A percentile compares a stretch with the other conserved stretches of the same genome.
Evolutionary conservation across 306 rosid genomes (phyloP).

Genomic region (Neltuma alba): DNA sequence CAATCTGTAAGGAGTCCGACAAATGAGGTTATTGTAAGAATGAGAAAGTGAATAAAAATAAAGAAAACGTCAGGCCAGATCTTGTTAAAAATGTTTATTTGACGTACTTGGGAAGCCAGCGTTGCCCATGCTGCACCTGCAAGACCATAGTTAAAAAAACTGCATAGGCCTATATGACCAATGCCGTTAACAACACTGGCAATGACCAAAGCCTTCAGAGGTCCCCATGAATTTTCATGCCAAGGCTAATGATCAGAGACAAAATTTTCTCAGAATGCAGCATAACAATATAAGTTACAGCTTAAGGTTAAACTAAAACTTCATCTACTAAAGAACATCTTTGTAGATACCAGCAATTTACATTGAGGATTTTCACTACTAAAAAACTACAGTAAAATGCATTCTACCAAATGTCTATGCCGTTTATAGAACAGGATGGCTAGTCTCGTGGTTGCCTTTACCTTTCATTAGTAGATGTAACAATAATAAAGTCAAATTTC

Average conservation of each 20-base stretch:
- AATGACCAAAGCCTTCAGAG: constrained; percentile 72
- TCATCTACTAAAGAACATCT: not conserved
- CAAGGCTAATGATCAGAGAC: constrained; percentile 57
- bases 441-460: not conserved
- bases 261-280: constrained; percentile 4
- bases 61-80: not conserved
- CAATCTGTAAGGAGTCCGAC: constrained; percentile 52
- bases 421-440: not conserved
- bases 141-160: constrained; percentile 62
- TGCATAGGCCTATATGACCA: constrained; percentile 73
- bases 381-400: not conserved
- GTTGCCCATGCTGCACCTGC: constrained; percentile 94
- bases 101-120: constrained; percentile 69
- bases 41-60: not conserved
- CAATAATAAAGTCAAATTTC: not conserved
- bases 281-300: not conserved
- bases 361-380: not conserved
- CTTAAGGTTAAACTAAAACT: not conserved
- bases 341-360: not conserved
- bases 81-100: constrained; percentile 3
- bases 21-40: constrained; percentile 9
- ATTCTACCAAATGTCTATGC: not conserved
- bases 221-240: constrained; percentile 95
- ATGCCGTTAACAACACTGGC: constrained; percentile 64
- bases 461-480: not conserved